Evolutionary conservation across 257 asterid species (phyloP).

Genomic region (Galeopsis tetrahit): DNA sequence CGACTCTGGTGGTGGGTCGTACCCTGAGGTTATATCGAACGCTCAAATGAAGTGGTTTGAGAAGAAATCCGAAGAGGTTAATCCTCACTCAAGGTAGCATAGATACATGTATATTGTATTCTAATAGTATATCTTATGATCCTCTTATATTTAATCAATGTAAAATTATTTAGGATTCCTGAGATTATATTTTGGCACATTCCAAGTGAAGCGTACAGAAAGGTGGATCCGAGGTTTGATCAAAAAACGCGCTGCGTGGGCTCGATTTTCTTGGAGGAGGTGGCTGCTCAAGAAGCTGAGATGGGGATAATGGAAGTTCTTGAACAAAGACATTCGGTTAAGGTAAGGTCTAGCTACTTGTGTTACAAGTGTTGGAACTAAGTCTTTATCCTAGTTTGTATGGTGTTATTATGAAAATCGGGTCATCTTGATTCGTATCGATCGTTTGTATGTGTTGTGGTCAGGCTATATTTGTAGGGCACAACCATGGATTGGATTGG

Average conservation of each 20-base stretch:
- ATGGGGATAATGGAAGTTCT: conserved; percentile 88
- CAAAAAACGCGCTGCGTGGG: conserved; percentile 55
- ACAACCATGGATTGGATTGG: conserved; percentile 97
- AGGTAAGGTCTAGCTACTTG: conserved; percentile 44
- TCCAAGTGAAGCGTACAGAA: conserved; percentile 65
- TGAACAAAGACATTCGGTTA: conserved; percentile 66
- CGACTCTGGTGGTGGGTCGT: conserved; percentile 97
- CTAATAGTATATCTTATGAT: too few species aligned
- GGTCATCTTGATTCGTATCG: neutral
- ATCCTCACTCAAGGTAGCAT: conserved; percentile 69
- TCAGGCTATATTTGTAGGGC: conserved; percentile 91
- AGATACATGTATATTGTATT: neutral
- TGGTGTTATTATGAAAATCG: neutral
- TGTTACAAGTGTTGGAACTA: neutral
- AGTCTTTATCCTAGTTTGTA: neutral
- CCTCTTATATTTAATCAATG: neutral
- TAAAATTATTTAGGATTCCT: conserved; percentile 53
- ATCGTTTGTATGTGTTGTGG: conserved; percentile 17
- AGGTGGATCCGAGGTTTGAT: conserved; percentile 49
- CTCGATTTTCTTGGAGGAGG: conserved; percentile 75
- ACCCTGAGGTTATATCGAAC: conserved; percentile 75
- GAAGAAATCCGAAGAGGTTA: conserved; percentile 55
- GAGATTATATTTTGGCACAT: conserved; percentile 94
- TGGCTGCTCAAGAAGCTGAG: conserved; percentile 84
- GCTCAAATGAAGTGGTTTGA: conserved; percentile 84